Conservation (phyloP, 106 monocot genomes). For the Dioscorea dumetorum region DNA sequence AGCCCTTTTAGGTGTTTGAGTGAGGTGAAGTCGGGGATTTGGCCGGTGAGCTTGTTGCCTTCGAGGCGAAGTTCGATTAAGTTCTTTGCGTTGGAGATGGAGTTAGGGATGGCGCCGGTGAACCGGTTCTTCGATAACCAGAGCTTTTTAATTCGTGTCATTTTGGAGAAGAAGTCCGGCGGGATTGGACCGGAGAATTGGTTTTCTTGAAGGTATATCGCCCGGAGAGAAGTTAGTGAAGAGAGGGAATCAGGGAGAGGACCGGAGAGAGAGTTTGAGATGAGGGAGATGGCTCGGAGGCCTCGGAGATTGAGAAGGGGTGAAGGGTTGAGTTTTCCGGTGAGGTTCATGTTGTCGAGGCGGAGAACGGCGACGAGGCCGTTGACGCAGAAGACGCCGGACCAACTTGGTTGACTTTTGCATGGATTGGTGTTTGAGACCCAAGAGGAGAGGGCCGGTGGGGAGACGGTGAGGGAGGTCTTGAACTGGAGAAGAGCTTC, state of each 20-base stretch:
- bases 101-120: slow-evolving; percentile 38
- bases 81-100: slow-evolving; percentile 4
- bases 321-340: slow-evolving; percentile 56
- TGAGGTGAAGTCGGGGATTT: slow-evolving; percentile 21
- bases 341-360: slow-evolving; percentile 37
- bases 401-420: slow-evolving; percentile 43
- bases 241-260: slow-evolving; percentile 41
- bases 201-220: slow-evolving; percentile 47
- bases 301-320: slow-evolving; percentile 34
- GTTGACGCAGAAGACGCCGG: slow-evolving; percentile 47
- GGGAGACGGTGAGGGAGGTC: slow-evolving; percentile 29
- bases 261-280: slow-evolving; percentile 55
- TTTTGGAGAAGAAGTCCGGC: slow-evolving; percentile 31
- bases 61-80: slow-evolving; percentile 58
- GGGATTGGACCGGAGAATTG: slow-evolving; percentile 58
- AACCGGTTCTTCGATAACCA: slow-evolving; percentile 50
- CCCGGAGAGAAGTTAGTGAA: slow-evolving; percentile 36
- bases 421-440: neutral
- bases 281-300: slow-evolving; percentile 51
- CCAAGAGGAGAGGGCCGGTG: slow-evolving; percentile 33
- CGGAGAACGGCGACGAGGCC: slow-evolving; percentile 40
- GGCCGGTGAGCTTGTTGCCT: slow-evolving; percentile 51
- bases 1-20: slow-evolving; percentile 23
- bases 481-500: slow-evolving; percentile 31
- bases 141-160: slow-evolving; percentile 59